phyloP scores from a whole-genome alignment of 2,329 filamentous ascomycete genomes.

The Fusarium chlamydosporum region DNA sequence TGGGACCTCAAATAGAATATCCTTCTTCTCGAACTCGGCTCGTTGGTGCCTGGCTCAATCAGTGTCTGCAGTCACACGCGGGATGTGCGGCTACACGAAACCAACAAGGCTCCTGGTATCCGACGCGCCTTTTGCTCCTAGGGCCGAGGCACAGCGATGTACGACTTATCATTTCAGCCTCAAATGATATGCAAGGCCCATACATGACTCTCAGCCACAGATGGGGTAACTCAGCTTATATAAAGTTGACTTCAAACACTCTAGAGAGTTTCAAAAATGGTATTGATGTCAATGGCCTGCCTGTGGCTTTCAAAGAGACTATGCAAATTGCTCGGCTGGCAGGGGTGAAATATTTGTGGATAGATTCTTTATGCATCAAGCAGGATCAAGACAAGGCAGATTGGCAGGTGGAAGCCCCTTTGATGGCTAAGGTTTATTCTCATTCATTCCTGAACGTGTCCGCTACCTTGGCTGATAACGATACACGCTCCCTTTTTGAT shows the following conservation, averaged over 20 bases:
- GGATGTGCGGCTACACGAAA: neutral
- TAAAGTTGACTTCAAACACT: conserved; percentile 5
- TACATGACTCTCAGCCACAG: conserved; percentile 27
- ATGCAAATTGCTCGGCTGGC: conserved; percentile 48
- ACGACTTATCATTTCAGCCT: neutral
- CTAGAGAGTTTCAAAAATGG: neutral
- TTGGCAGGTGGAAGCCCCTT: conserved; percentile 4
- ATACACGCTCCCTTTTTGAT: conserved; percentile 1
- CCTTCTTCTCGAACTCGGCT: neutral
- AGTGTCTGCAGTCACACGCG: neutral
- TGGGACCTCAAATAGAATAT: neutral
- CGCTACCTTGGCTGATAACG: conserved; percentile 5
- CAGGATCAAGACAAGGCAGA: conserved; percentile 40
- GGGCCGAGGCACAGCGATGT: no score
- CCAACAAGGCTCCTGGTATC: neutral
- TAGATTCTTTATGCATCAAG: conserved; percentile 54
- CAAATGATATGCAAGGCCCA: conserved; percentile 1
- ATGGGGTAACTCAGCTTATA: neutral
- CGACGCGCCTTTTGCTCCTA: neutral
- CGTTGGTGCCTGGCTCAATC: neutral
- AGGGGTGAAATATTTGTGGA: conserved; percentile 51
- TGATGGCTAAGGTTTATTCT: conserved; percentile 19
- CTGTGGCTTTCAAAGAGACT: conserved; percentile 45
- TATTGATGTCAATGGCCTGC: conserved; percentile 15
- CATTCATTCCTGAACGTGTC: conserved; percentile 21